These are phyloP conservation scores for Solioccasus polychromus DNA, from an alignment of 768 basidiomycete genomes.

Conservation along the genomic window DNA sequence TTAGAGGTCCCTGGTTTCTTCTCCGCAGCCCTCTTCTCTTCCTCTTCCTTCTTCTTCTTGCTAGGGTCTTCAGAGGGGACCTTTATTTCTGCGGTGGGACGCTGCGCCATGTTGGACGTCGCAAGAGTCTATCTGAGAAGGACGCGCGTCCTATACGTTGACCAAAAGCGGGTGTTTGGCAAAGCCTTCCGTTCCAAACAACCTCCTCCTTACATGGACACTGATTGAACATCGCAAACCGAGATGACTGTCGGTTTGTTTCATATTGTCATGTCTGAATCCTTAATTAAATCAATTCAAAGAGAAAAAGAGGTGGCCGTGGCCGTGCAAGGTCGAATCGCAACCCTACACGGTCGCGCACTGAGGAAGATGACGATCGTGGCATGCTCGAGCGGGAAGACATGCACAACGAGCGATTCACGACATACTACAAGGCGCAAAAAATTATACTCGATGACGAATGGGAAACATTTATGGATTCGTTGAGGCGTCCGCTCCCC, in stretches of 20 bases:
- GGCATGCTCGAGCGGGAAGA: conserved; percentile 55
- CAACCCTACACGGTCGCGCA: conserved; percentile 6
- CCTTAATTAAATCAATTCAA: neutral
- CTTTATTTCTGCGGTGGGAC: conserved; percentile 55
- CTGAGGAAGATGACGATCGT: conserved; percentile 39
- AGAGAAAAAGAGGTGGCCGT: conserved; percentile 24
- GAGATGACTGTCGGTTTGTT: conserved; percentile 18
- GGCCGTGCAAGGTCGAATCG: conserved; percentile 9
- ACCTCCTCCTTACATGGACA: conserved; percentile 12
- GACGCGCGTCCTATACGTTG: conserved; percentile 29
- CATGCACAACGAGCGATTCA: conserved; percentile 71
- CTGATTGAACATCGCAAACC: neutral
- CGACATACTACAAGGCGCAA: conserved; percentile 72
- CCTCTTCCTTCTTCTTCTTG: conserved; percentile 58
- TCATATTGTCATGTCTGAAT: neutral
- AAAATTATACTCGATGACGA: conserved; percentile 72
- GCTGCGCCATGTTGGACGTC: conserved; percentile 50
- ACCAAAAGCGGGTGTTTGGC: conserved; percentile 32
- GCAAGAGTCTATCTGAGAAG: conserved; percentile 11
- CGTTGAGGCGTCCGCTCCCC: conserved; percentile 71
- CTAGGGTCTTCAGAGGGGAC: conserved; percentile 77
- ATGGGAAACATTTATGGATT: conserved; percentile 70
- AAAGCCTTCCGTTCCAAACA: conserved; percentile 33
- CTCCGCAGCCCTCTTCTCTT: conserved; percentile 40
- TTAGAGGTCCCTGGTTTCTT: conserved; percentile 59